Evolutionary conservation across 2,329 filamentous ascomycete genomes (phyloP), one percentile per base, ranked within the genome.

Genomic region (Nigrospora sphaerica): DNA sequence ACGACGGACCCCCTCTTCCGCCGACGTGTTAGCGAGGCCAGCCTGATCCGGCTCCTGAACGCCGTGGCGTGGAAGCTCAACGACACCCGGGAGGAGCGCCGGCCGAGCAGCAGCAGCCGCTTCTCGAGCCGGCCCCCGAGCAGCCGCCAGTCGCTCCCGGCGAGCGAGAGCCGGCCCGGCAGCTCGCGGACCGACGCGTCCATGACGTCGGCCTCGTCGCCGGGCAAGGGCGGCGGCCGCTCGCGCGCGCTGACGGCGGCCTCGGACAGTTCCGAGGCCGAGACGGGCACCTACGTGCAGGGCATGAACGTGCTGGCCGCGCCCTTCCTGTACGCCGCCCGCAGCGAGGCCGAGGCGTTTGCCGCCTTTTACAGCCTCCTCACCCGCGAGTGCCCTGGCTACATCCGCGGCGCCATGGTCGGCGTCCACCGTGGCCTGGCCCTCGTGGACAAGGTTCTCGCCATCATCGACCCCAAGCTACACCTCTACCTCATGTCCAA

Each of bases 251-350:
- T 84, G 46, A 84, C 79, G 0, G 81, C 85, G 59, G 75, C 81
- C 50, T 77, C 84, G 54, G 81, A 85, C 52, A 71, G 73, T 7
- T 77, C 77, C 47, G 72, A 70, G 3, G 69, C 71, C 32, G 85
- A 88, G 56, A 79, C 88, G 12, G 88, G 90, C 32, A 91, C 88
- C 36, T 98, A 98, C 58, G 92, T 98, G 3, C 93, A 98, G 67
- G 93, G 93, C 54, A 97, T 98, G 92, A 98, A 98, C 62, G 93
- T 98, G 36, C 79, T 98, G 14, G 92, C 91, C 11, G 93, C 93
- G 1, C 93, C 93, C 0, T 96, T 98, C 61, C 75, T 98, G 39
- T 98, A 98, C 64, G 90, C 89, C 6, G 91, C 93, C 1, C 84
- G 90, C 48, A 95, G 89, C 63, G 93, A 98, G 69, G 86, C 91